Base-by-base conservation (phyloP, 192 early-diverging fungal genomes). In the Kickxella alabastrina region DNA sequence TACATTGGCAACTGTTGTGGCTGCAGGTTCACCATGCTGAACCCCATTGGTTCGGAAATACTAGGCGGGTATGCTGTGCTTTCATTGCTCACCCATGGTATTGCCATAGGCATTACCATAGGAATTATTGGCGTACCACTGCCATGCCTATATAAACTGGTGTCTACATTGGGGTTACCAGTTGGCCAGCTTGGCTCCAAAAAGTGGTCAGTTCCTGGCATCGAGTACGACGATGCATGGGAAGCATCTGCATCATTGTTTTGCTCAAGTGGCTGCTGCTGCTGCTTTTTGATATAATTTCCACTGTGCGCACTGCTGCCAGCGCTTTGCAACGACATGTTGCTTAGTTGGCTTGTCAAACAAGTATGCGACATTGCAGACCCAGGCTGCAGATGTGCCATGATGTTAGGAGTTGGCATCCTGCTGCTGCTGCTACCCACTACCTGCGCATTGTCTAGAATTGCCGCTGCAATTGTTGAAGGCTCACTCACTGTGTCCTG, bases 401-500 rank as follows among this genome's bases (percentile, higher is more conserved):
- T 41, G 39, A 22, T 41, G n/a, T 15, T 37, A 15, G 9, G 14
- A 37, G 22, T 21, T 22, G 39, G 18, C 18, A 13, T n/a, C n/a
- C n/a, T n/a, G n/a, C n/a, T n/a, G n/a, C n/a, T n/a, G n/a, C n/a
- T n/a, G 24, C 21, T 24, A 13, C 24, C 43, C 43, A 26, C 24
- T n/a, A n/a, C n/a, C n/a, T n/a, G n/a, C n/a, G n/a, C n/a, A 14
- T n/a, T 24, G 14, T 26, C 43, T 24, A 26, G n/a, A 23, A 48
- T 28, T 14, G 31, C 31, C 10, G 29, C 19, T 12, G 17, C 29
- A 10, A 48, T 17, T 9, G 46, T 18, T 19, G 46, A 48, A 10
- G 46, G 46, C 23, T 34, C 12, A 6, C 15, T 15, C 24, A 35
- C 28, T 1, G 41, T 23, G 51, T 62, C 67, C 1, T 32, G 29